Evolutionary conservation across 495 filamentous ascomycete species (phyloP).

Genomic region (Cetradonia linearis): DNA sequence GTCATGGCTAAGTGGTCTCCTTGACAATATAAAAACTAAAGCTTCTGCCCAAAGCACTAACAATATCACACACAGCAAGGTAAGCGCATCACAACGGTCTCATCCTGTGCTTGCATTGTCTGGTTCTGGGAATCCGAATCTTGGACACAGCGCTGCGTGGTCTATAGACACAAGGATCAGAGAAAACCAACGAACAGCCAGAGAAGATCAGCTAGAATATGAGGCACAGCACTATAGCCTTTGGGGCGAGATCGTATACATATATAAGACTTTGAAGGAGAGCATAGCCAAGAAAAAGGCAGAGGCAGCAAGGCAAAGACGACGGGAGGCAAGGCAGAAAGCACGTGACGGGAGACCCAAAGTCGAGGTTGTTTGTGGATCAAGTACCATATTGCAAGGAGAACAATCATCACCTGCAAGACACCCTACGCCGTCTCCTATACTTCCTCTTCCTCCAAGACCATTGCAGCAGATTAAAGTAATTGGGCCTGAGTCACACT

Average conservation of each 20-base stretch:
- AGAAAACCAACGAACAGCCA: slow-evolving; percentile 1
- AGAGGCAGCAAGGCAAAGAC: slow-evolving; percentile 6
- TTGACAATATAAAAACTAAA: background rate
- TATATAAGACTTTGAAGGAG: slow-evolving; percentile 4
- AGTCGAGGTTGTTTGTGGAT: background rate
- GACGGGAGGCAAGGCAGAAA: slow-evolving; percentile 2
- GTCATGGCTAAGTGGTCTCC: background rate
- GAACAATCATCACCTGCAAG: background rate
- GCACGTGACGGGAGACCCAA: background rate
- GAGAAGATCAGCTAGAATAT: slow-evolving; percentile 8
- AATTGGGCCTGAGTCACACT: background rate
- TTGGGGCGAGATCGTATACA: slow-evolving; percentile 9
- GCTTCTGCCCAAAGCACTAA: background rate
- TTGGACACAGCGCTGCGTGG: background rate
- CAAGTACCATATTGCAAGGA: background rate
- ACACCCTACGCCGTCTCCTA: background rate
- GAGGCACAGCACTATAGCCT: slow-evolving; percentile 6
- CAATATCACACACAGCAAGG: background rate
- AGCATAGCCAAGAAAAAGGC: slow-evolving; percentile 9
- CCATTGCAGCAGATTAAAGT: background rate
- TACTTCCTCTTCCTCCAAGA: background rate
- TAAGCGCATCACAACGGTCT: background rate
- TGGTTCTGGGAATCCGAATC: background rate
- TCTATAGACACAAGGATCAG: background rate
- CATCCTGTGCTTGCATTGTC: background rate